Conservation (phyloP, 2,329 filamentous ascomycete species). For the Triangularia verruculosa region DNA sequence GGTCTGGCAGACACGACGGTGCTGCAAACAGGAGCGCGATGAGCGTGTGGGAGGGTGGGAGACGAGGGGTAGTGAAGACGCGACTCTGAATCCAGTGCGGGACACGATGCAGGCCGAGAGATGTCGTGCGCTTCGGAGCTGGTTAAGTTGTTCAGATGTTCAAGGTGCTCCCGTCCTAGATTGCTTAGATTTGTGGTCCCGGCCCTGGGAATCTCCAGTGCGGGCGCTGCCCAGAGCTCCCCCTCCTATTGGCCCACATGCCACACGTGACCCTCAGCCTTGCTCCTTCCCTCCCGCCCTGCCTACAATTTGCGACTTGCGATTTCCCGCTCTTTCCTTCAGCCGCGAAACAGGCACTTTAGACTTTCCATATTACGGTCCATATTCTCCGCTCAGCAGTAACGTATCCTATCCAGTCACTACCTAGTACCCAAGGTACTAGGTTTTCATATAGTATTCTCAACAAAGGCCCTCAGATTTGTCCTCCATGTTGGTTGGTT, state of each 20-base stretch:
- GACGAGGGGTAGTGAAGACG: not conserved
- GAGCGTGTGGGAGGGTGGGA: not conserved
- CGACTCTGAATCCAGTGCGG: not conserved
- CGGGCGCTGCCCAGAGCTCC: not conserved
- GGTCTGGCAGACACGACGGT: not conserved
- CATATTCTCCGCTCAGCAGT: not conserved
- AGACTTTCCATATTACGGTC: not conserved
- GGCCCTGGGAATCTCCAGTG: not conserved
- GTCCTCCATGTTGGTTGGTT: not conserved
- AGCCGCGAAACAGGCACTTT: not conserved
- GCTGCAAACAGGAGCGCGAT: not conserved
- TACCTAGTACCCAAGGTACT: too few species aligned
- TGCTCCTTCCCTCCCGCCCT: constrained; percentile 6
- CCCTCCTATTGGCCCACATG: constrained; percentile 15
- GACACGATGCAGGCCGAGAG: constrained; percentile 21
- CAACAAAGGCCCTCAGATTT: too few species aligned
- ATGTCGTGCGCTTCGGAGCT: constrained; percentile 20
- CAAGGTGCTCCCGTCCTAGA: constrained; percentile 22
- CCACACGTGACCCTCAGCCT: constrained; percentile 22
- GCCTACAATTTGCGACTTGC: not conserved
- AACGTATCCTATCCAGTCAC: not conserved
- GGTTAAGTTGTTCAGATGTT: constrained; percentile 24
- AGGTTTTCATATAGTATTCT: too few species aligned
- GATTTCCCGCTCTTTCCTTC: not conserved
- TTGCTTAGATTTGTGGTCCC: constrained; percentile 23